Conservation (phyloP, 331 rosid genomes). For the Rhamnella rubrinervis region DNA sequence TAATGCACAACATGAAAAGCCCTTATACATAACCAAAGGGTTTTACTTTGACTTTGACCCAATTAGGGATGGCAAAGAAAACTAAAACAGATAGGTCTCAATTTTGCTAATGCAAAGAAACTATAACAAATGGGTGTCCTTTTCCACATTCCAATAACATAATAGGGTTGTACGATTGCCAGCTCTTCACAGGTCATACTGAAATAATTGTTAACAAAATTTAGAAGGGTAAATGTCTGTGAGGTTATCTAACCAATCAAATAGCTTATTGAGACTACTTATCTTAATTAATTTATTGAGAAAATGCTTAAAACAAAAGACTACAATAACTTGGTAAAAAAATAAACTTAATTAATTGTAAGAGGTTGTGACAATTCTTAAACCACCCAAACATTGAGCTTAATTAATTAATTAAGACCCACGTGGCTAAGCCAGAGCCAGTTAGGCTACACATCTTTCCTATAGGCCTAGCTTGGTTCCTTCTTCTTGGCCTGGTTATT, state of each 20-base stretch:
- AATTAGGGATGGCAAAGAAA: background rate
- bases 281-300: background rate
- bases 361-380: constrained; percentile 2
- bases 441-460: constrained; percentile 14
- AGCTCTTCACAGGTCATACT: background rate
- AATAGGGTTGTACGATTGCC: background rate
- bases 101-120: background rate
- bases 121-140: background rate
- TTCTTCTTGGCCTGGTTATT: background rate
- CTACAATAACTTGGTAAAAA: background rate
- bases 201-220: background rate
- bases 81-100: background rate
- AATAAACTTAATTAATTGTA: constrained; percentile 1
- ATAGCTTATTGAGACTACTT: background rate
- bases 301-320: background rate
- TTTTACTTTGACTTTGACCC: no score
- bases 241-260: background rate
- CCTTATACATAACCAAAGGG: no score
- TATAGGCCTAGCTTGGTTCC: constrained; percentile 1
- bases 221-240: background rate
- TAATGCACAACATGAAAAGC: no score
- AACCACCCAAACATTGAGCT: background rate
- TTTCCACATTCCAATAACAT: background rate
- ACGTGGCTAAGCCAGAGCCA: constrained; percentile 25
- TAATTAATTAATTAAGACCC: constrained; percentile 8